Conservation (phyloP, 495 filamentous ascomycete species). For the Daldinia vernicosa region DNA sequence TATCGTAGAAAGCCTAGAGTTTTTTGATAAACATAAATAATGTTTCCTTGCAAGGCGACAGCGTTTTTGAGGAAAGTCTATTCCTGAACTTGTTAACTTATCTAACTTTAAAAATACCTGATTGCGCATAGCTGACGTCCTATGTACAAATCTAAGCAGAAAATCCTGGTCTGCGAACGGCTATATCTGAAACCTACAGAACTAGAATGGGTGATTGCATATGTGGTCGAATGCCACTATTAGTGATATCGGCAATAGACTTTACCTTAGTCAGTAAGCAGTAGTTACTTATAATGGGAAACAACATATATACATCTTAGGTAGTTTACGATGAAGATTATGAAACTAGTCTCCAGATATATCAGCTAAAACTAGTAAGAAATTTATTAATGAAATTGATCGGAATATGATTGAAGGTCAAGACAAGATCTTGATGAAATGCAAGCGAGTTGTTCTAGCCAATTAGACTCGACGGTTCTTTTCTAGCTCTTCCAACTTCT, state of each 20-base stretch:
- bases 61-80: background rate
- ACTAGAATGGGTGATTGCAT: background rate
- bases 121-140: background rate
- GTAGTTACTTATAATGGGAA: background rate
- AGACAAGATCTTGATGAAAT: background rate
- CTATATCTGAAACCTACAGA: background rate
- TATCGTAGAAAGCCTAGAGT: background rate
- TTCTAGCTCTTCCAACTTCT: background rate
- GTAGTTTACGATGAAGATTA: background rate
- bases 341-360: background rate
- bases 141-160: background rate
- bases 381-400: background rate
- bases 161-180: background rate
- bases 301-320: too few relatives aligned
- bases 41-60: background rate
- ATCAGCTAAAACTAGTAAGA: background rate
- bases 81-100: background rate
- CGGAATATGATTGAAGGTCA: background rate
- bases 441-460: background rate
- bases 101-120: background rate
- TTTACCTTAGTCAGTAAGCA: background rate
- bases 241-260: background rate
- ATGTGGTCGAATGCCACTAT: background rate
- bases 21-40: background rate
- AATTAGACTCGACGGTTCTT: background rate